Evolutionary conservation across 2,329 filamentous ascomycete genomes (phyloP), one percentile per base, ranked within the genome.

Genomic region (Chalaropsis ovoidea): DNA sequence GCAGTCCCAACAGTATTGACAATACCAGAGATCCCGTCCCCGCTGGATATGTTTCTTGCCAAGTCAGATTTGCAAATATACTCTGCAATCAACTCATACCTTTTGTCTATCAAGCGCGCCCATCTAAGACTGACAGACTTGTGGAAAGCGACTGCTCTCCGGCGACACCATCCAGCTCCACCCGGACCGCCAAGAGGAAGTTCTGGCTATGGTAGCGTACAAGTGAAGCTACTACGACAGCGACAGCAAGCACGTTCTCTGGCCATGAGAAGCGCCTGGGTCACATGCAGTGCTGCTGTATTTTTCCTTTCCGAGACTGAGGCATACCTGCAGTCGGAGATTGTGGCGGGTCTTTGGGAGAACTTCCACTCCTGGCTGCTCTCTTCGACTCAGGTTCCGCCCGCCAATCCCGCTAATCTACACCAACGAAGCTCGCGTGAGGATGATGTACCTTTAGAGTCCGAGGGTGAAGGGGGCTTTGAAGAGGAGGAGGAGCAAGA

Each of bases 301-400:
- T 96, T 96, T 76, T 88, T 97, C 70, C 79, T 97, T 2, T 90
- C 89, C 0, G 92, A 96, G 73, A 87, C 90, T 15, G 88, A 93
- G 70, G 85, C 85, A 2, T 97, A 95, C 71, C 85, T 97, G 56
- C 93, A 96, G 74, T 90, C 89, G 0, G 91, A 96, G 72, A 86
- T 97, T 6, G 86, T 96, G 15, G 84, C 86, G 67, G 86, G 86
- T 41, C 86, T 90, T 1, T 96, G 91, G 84, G 82, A 86, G 17
- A 85, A 88, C 63, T 92, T 97, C 70, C 83, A 88, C 64, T 74
- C 75, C 15, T 96, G 92, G 90, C 78, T 95, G 19, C 79, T 79
- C 35, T 78, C 78, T 11, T 77, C 77, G 70, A 73, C 31, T 15
- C 45, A 41, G 24, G 24, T n/a, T 41, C 35, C 31, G 19, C 13